phyloP scores from a whole-genome alignment of 129 eudicot species.

The Arctium minus region DNA sequence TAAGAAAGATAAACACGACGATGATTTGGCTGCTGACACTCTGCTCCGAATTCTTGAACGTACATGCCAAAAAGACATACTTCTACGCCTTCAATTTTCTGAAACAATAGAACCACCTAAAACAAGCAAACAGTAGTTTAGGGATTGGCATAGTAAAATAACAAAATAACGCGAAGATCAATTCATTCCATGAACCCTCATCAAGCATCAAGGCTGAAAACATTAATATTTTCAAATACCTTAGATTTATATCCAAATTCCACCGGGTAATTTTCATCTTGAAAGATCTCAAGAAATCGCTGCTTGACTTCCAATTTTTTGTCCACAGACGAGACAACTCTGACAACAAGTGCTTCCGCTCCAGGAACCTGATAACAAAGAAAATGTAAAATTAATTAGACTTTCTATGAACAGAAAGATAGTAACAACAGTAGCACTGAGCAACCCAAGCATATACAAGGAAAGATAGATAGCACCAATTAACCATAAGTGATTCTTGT shows the following conservation, averaged over 20 bases:
- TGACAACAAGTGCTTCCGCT: slow-evolving; percentile 87
- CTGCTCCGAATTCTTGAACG: slow-evolving; percentile 97
- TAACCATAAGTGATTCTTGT: background rate
- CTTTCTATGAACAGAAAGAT: background rate
- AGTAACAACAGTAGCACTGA: background rate
- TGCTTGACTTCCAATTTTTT: slow-evolving; percentile 91
- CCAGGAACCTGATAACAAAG: slow-evolving; percentile 71
- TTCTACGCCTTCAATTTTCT: slow-evolving; percentile 98
- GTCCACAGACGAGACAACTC: slow-evolving; percentile 97
- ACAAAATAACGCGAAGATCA: background rate
- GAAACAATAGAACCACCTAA: slow-evolving; percentile 89
- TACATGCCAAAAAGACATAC: slow-evolving; percentile 99
- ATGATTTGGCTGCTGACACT: slow-evolving; percentile 88
- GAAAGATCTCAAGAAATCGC: slow-evolving; percentile 82
- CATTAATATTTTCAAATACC: slow-evolving; percentile 35
- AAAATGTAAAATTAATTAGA: background rate
- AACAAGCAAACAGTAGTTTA: slow-evolving; percentile 17
- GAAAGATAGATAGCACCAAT: too few relatives aligned
- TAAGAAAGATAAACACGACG: slow-evolving; percentile 97
- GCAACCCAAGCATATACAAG: too few relatives aligned
- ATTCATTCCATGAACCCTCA: background rate
- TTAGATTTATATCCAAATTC: slow-evolving; percentile 91
- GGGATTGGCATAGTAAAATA: background rate
- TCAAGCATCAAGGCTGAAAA: background rate
- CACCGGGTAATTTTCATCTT: slow-evolving; percentile 72